These are phyloP conservation scores for Metarhizium humberi DNA, from an alignment of 2,329 filamentous ascomycete genomes.

Conservation along the genomic window DNA sequence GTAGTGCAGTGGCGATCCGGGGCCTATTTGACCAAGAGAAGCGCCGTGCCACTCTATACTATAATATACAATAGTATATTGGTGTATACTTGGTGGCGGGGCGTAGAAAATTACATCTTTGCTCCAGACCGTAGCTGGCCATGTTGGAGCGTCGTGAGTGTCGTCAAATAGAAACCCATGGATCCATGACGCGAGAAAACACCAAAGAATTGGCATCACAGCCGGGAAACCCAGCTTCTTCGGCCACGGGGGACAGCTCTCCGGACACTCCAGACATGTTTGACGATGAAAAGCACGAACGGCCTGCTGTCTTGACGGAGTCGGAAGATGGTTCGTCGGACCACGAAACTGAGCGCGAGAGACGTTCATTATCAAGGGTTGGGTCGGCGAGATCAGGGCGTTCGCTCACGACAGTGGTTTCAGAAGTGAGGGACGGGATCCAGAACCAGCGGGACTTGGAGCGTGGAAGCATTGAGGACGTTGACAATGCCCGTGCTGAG, in stretches of 20 bases:
- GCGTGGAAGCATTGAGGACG: constrained; percentile 16
- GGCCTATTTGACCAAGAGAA: too few species aligned
- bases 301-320: background rate
- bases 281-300: constrained; percentile 3
- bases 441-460: constrained; percentile 23
- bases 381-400: background rate
- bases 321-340: constrained; percentile 1
- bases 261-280: background rate
- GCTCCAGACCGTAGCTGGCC: too few species aligned
- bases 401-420: constrained; percentile 23
- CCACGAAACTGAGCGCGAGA: constrained; percentile 1
- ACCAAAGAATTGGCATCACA: background rate
- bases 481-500: constrained; percentile 12
- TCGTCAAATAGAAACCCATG: too few species aligned
- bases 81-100: too few species aligned
- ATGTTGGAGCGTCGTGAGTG: background rate
- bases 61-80: too few species aligned
- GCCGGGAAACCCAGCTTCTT: background rate
- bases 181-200: background rate
- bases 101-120: too few species aligned
- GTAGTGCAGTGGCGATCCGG: too few species aligned
- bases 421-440: constrained; percentile 31
- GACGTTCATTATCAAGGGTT: background rate
- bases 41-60: too few species aligned
- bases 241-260: too few species aligned